These are phyloP conservation scores for Stagonosporopsis cucurbitacearum DNA, from an alignment of 2,329 filamentous ascomycete species.

Conservation along the genomic window DNA sequence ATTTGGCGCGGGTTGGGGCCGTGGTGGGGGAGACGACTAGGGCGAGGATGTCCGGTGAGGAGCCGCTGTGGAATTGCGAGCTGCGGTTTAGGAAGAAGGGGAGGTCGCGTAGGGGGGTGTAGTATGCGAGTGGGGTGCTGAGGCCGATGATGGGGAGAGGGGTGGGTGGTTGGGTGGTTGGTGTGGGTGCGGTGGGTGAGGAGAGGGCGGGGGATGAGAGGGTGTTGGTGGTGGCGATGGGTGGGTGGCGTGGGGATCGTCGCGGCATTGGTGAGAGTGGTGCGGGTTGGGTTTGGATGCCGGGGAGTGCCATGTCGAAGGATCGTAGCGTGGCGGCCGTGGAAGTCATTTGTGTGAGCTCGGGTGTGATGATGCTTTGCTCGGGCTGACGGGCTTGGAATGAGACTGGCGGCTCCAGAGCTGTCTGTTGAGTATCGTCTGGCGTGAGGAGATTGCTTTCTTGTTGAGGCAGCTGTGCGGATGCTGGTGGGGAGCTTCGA, in stretches of 20 bases:
- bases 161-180: slow-evolving; percentile 1
- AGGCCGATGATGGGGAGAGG: slow-evolving; percentile 45
- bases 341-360: slow-evolving; percentile 46
- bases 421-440: slow-evolving; percentile 36
- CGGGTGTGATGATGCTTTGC: slow-evolving; percentile 44
- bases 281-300: slow-evolving; percentile 17
- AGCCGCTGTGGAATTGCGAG: slow-evolving; percentile 40
- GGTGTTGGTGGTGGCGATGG: slow-evolving; percentile 11
- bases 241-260: slow-evolving; percentile 21
- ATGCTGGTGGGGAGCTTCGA: slow-evolving; percentile 21
- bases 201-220: slow-evolving; percentile 15
- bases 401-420: slow-evolving; percentile 17
- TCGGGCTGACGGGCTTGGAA: slow-evolving; percentile 34
- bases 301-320: slow-evolving; percentile 27
- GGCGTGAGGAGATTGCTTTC: slow-evolving; percentile 36
- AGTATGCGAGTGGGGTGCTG: slow-evolving; percentile 53
- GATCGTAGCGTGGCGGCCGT: slow-evolving; percentile 21
- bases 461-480: slow-evolving; percentile 19
- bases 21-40: slow-evolving; percentile 49
- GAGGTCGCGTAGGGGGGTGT: slow-evolving; percentile 52
- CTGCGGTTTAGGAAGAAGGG: slow-evolving; percentile 50
- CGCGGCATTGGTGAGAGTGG: neutral
- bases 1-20: slow-evolving; percentile 46
- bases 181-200: slow-evolving; percentile 17
- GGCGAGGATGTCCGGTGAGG: slow-evolving; percentile 53